A percentile compares a stretch with the other conserved stretches of the same genome.
These are phyloP conservation scores for Aspergillus viridinutans DNA, from an alignment of 2,329 filamentous ascomycete genomes.

Conservation along the genomic window DNA sequence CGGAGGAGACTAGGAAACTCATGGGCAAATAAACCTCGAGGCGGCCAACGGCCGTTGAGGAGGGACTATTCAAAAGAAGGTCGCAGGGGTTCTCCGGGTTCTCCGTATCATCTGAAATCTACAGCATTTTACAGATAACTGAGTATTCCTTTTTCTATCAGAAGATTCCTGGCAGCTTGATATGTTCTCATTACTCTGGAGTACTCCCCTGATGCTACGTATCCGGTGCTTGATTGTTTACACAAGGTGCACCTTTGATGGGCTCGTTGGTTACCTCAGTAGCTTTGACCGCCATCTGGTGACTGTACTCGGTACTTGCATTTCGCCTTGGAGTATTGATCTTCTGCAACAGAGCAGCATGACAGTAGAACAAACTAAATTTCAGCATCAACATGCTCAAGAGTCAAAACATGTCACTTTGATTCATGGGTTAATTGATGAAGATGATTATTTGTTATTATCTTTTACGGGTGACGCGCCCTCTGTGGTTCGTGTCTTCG, in stretches of 20 bases:
- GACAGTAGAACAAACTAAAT: too few relatives aligned
- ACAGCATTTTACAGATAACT: not conserved
- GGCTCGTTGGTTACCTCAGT: constrained; percentile 6
- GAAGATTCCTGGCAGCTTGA: too few relatives aligned
- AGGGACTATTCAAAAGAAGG: not conserved
- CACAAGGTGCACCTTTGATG: not conserved
- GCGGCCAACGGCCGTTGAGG: not conserved
- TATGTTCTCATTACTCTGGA: not conserved
- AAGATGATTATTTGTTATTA: too few relatives aligned
- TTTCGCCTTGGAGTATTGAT: too few relatives aligned
- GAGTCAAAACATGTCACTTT: too few relatives aligned
- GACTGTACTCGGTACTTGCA: not conserved
- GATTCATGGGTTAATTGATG: too few relatives aligned
- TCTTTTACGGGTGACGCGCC: not conserved
- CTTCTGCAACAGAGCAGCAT: too few relatives aligned
- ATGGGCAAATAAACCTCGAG: constrained; percentile 8
- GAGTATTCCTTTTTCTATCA: too few relatives aligned
- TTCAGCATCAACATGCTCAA: too few relatives aligned
- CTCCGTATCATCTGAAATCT: not conserved
- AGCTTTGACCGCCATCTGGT: constrained; percentile 1
- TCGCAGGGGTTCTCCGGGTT: not conserved
- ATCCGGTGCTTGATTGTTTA: constrained; percentile 8
- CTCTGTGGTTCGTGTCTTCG: constrained; percentile 16
- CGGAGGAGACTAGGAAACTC: not conserved
- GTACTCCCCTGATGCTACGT: not conserved